These are phyloP conservation scores for Pseudocercospora eumusae DNA, from an alignment of 2,329 filamentous ascomycete species.

Conservation along the genomic window DNA sequence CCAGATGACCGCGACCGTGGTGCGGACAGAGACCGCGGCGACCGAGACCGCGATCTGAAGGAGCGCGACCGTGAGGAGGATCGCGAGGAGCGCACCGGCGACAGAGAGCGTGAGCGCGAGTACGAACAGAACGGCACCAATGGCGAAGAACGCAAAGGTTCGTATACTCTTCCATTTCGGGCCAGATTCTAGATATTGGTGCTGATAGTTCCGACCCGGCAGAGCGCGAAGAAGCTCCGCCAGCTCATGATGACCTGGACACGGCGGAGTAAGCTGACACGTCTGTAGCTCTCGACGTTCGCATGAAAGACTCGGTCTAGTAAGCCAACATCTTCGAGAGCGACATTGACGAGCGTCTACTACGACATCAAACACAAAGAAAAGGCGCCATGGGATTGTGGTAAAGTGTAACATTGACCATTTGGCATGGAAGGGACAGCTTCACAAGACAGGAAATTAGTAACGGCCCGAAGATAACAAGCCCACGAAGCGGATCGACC, in stretches of 20 bases:
- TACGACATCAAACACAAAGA: conserved; percentile 7
- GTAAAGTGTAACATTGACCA: conserved; percentile 21
- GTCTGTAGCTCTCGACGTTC: conserved; percentile 20
- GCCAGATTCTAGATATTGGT: conserved; percentile 20
- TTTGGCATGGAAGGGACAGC: conserved; percentile 16
- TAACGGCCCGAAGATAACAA: conserved; percentile 14
- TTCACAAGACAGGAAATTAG: conserved; percentile 21
- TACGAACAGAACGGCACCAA: conserved; percentile 52
- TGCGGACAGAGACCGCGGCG: conserved; percentile 56
- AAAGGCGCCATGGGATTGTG: conserved; percentile 12
- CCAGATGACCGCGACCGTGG: conserved; percentile 45
- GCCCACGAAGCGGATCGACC: conserved; percentile 24
- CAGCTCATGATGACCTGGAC: conserved; percentile 91
- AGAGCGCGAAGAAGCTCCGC: conserved; percentile 66
- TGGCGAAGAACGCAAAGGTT: conserved; percentile 89
- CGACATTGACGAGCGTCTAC: conserved; percentile 3
- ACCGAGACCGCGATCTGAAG: conserved; percentile 51
- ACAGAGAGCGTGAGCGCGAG: conserved; percentile 45
- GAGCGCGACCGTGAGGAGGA: conserved; percentile 65
- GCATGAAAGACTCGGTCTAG: conserved; percentile 13
- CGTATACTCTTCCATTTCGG: conserved; percentile 24
- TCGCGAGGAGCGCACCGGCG: conserved; percentile 50
- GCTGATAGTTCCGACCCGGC: conserved; percentile 34
- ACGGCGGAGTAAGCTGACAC: conserved; percentile 69
- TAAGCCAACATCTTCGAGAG: conserved; percentile 12